Percentiles rank a stretch among this genome's conserved stretches.
Evolutionary conservation across 164 flowering plant species (phyloP).

Genomic region (Vitis riparia): DNA sequence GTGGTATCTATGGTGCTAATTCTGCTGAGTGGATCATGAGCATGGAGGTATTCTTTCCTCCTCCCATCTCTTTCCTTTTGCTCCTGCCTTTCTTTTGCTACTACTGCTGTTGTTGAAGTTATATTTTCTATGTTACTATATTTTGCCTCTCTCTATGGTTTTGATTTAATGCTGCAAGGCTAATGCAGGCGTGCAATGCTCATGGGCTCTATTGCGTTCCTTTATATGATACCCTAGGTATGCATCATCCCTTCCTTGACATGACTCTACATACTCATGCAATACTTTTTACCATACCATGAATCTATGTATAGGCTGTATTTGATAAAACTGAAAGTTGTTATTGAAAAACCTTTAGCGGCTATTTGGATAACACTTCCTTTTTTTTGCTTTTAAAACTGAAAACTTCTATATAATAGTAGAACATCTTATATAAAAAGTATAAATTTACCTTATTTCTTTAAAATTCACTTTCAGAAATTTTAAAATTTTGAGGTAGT

Average conservation of each 20-base stretch:
- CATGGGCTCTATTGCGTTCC: slow-evolving; percentile 96
- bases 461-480: too few relatives aligned
- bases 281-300: neutral
- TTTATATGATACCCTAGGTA: slow-evolving; percentile 94
- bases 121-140: neutral
- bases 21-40: slow-evolving; percentile 89
- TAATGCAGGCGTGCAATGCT: slow-evolving; percentile 96
- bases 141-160: neutral
- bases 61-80: neutral
- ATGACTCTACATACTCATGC: neutral
- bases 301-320: neutral
- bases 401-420: too few relatives aligned
- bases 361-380: too few relatives aligned
- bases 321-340: too few relatives aligned
- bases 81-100: neutral
- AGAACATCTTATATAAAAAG: too few relatives aligned
- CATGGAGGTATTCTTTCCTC: slow-evolving; percentile 71
- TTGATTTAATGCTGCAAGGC: neutral
- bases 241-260: slow-evolving; percentile 9
- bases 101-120: neutral
- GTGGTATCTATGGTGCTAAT: slow-evolving; percentile 93
- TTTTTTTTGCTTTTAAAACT: too few relatives aligned
- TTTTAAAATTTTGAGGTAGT: too few relatives aligned
- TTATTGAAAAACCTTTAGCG: too few relatives aligned
- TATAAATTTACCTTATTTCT: too few relatives aligned